Conservation (phyloP, 345 rosid species). For the Linum lewisii region DNA sequence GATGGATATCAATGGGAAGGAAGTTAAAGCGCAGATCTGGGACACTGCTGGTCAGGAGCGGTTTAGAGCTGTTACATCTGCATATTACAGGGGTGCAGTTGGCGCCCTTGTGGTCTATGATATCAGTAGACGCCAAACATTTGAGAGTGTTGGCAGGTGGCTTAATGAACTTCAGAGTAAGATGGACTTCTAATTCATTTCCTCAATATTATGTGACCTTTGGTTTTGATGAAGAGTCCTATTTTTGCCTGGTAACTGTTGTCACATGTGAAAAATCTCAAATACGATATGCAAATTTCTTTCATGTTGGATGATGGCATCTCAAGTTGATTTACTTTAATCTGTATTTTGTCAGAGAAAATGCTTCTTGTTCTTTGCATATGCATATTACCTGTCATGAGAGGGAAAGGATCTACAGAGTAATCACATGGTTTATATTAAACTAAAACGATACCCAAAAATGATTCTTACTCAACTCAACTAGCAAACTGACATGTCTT, state of each 20-base stretch:
- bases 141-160: conserved; percentile 88
- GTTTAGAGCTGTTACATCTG: conserved; percentile 94
- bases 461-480: too few relatives aligned
- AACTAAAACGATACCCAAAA: too few relatives aligned
- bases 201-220: conserved; percentile 1
- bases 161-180: conserved; percentile 97
- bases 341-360: background rate
- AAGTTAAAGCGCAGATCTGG: conserved; percentile 96
- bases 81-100: conserved; percentile 94
- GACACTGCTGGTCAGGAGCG: conserved; percentile 99
- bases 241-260: too few relatives aligned
- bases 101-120: conserved; percentile 97
- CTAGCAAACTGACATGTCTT: too few relatives aligned
- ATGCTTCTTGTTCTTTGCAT: background rate
- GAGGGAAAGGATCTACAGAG: background rate
- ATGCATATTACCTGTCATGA: background rate
- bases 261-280: too few relatives aligned
- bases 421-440: background rate
- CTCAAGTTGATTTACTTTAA: background rate
- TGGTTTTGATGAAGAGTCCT: background rate
- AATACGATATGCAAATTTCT: background rate
- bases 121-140: conserved; percentile 84
- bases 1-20: conserved; percentile 80
- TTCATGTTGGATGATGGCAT: background rate
- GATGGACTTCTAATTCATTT: conserved; percentile 7